These are phyloP conservation scores for Dictyostelium capitatum DNA, from an alignment of 78 protist species.

Conservation along the genomic window DNA sequence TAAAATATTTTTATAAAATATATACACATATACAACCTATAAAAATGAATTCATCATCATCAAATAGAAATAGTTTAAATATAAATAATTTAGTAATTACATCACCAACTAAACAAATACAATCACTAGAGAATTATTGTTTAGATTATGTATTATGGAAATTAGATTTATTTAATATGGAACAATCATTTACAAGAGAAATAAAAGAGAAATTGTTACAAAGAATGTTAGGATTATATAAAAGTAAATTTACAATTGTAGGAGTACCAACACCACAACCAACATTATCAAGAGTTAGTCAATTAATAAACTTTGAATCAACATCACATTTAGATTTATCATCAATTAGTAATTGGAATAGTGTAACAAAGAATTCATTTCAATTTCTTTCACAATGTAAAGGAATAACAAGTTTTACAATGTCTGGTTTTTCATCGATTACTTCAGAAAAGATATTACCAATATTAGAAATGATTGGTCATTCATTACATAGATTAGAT, in stretches of 20 bases:
- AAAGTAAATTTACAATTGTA: background rate
- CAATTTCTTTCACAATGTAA: background rate
- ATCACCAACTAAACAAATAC: background rate
- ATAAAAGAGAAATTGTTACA: slow-evolving; percentile 4
- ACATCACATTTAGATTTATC: slow-evolving; percentile 13
- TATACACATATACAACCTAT: no score
- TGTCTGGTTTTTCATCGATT: background rate
- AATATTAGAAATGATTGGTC: slow-evolving; percentile 10
- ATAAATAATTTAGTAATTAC: background rate
- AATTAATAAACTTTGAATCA: background rate
- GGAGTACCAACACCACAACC: background rate
- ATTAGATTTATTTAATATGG: background rate
- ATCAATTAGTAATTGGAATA: background rate
- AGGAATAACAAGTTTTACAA: background rate
- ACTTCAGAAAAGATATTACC: background rate
- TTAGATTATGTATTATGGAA: background rate
- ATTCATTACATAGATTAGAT: slow-evolving; percentile 7
- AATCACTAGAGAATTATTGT: background rate
- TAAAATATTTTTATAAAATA: no score
- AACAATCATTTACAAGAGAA: background rate
- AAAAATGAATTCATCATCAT: background rate
- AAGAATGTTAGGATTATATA: background rate
- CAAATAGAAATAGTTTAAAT: slow-evolving; percentile 6
- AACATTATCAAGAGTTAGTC: background rate
- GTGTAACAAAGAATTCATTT: background rate